Conservation (phyloP, 2,329 filamentous ascomycete genomes). For the Falciphora oryzae region DNA sequence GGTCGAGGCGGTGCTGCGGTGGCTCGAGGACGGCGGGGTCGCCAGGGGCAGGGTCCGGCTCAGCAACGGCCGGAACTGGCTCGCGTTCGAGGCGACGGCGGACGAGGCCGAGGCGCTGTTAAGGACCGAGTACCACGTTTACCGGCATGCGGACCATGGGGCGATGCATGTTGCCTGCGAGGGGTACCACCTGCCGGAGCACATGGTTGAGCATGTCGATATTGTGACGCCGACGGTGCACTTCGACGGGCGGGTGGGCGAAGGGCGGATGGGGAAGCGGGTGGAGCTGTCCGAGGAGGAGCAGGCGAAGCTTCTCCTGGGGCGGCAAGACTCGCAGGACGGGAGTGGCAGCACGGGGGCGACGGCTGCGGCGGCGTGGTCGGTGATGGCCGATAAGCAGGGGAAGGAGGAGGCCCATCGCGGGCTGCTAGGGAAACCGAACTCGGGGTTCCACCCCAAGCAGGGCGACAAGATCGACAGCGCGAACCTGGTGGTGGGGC, state of each 20-base stretch:
- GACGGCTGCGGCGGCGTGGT: too few species aligned
- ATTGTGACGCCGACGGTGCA: slow-evolving; percentile 36
- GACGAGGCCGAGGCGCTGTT: slow-evolving; percentile 48
- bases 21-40: slow-evolving; percentile 49
- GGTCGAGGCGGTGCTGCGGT: slow-evolving; percentile 43
- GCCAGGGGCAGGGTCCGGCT: slow-evolving; percentile 38
- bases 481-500: slow-evolving; percentile 23
- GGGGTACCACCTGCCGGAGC: slow-evolving; percentile 33
- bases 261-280: slow-evolving; percentile 19
- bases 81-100: slow-evolving; percentile 45
- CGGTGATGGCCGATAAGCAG: too few species aligned
- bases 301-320: slow-evolving; percentile 20
- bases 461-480: slow-evolving; percentile 22
- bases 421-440: slow-evolving; percentile 24
- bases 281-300: slow-evolving; percentile 19
- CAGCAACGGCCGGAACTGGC: slow-evolving; percentile 46
- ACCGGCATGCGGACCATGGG: slow-evolving; percentile 32
- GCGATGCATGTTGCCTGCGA: slow-evolving; percentile 35
- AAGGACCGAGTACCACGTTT: slow-evolving; percentile 46
- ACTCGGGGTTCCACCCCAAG: slow-evolving; percentile 23
- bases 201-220: slow-evolving; percentile 31
- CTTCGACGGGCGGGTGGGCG: slow-evolving; percentile 27
- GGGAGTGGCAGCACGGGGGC: too few species aligned
- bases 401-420: slow-evolving; percentile 1
- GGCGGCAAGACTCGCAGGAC: neutral